Base-by-base conservation (phyloP, 495 filamentous ascomycete species). In the Aspergillus hancockii region DNA sequence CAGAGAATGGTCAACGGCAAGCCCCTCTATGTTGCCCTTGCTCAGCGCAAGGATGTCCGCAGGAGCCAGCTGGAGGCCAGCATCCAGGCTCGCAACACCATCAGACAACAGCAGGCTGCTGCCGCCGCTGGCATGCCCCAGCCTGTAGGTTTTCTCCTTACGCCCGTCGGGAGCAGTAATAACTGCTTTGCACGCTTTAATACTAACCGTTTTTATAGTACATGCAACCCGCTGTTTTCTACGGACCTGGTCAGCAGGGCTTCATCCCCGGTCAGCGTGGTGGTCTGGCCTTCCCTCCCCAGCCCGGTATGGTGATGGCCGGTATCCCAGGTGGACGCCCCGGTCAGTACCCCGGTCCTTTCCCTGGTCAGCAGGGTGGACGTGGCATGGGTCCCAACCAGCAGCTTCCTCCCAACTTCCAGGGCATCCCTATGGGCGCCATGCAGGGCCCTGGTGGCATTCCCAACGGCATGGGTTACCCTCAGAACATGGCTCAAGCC, bases 41-140 rank as follows among this genome's bases (percentile, higher is more conserved):
- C 94, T 55, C 95, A 98, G 84, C 92, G 95, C 74, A 99, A 99
- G 86, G 94, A 99, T 77, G 92, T 98, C 66, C 92, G 94, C 76
- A 94, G 97, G 85, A 95, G 83, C 79, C 94, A 98, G 81, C 88
- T 99, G 65, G 94, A 99, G 81, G 93, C 93, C 63, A 97, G 91
- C 82, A 98, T 99, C 72, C 95, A 98, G 81, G 93, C 93, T 73
- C 92, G 94, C 72, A 98, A 98, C 83, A 92, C 94, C 76, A 87
- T 97, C 70, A 87, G 95, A 64, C 93, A 97, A 87, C 95, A 98
- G 81, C 94, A 99, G 79, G 89, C 91, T 66, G 93, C 92, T 54
- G 92, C 95, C 54, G 91, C 87, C 54, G 94, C 91, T 55, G 93
- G 91, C 66, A 91, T 97, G 83, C 90, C 90, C 60, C 88, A 91